These are phyloP conservation scores for Excoecaria cochinchinensis DNA, from an alignment of 345 rosid species.

Conservation along the genomic window DNA sequence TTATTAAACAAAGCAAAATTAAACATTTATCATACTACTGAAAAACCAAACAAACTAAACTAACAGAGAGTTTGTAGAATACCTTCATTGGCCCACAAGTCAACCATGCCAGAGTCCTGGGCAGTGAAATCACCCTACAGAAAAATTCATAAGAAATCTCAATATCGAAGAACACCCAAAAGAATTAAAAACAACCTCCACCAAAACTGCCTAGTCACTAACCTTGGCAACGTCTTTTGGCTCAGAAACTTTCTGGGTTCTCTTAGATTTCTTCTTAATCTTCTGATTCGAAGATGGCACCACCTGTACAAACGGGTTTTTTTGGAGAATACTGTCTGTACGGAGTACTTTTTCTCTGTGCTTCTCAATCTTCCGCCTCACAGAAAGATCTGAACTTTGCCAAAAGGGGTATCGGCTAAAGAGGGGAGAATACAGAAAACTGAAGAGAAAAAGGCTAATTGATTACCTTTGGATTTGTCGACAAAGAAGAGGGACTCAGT, in stretches of 20 bases:
- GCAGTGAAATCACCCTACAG: constrained; percentile 36
- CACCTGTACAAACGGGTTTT: constrained; percentile 67
- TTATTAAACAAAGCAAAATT: constrained; percentile 2
- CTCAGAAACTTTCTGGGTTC: constrained; percentile 18
- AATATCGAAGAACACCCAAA: background rate
- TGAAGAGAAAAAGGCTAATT: background rate
- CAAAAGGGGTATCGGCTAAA: background rate
- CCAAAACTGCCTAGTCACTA: background rate
- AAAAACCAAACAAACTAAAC: background rate
- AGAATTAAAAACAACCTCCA: background rate
- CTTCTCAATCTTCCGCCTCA: constrained; percentile 79
- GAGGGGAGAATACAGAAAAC: background rate
- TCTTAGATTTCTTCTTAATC: constrained; percentile 31
- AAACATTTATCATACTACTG: background rate
- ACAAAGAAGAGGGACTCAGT: constrained; percentile 71
- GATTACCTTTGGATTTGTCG: constrained; percentile 63
- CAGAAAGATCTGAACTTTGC: constrained; percentile 55
- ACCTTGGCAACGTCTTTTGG: constrained; percentile 39
- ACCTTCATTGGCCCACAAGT: constrained; percentile 76
- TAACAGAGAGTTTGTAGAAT: background rate
- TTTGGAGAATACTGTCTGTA: constrained; percentile 61
- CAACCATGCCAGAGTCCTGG: constrained; percentile 49
- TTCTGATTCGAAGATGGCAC: constrained; percentile 66
- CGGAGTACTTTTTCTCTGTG: constrained; percentile 65
- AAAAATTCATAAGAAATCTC: constrained; percentile 4